Percentiles rank a stretch among this genome's conserved stretches.
These are phyloP conservation scores for Umbilicus rupestris DNA, from an alignment of 164 flowering plant genomes.

Conservation along the genomic window DNA sequence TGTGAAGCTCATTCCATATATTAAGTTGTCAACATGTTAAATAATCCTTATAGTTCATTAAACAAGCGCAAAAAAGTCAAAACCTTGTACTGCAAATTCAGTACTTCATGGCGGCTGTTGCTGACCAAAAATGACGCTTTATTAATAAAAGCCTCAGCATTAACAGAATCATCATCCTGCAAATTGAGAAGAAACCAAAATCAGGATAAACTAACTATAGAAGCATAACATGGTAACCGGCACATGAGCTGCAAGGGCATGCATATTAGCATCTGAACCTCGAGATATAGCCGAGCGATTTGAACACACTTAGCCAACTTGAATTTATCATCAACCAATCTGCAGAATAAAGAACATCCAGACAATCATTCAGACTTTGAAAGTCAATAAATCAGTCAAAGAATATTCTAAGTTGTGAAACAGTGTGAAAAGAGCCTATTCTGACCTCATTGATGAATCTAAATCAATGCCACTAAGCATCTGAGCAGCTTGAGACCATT, in stretches of 20 bases:
- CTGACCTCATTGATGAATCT: slow-evolving; percentile 88
- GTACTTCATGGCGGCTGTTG: slow-evolving; percentile 81
- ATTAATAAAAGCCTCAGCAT: slow-evolving; percentile 92
- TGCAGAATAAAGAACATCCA: slow-evolving; percentile 19
- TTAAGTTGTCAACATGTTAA: slow-evolving; percentile 1
- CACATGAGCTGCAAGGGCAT: neutral
- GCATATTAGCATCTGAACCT: slow-evolving; percentile 35
- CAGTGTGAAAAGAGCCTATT: slow-evolving; percentile 8
- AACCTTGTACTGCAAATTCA: slow-evolving; percentile 92
- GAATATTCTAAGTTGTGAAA: slow-evolving; percentile 1
- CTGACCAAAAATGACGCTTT: slow-evolving; percentile 94
- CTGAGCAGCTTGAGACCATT: slow-evolving; percentile 98
- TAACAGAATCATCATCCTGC: slow-evolving; percentile 97
- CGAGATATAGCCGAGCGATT: slow-evolving; percentile 93
- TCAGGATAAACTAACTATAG: neutral
- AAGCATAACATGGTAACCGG: neutral
- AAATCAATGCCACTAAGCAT: slow-evolving; percentile 99
- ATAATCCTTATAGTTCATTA: neutral
- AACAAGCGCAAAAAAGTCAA: neutral
- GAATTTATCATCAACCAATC: slow-evolving; percentile 83
- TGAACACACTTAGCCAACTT: slow-evolving; percentile 91
- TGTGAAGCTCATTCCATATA: neutral
- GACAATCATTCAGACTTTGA: neutral
- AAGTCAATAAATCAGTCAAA: neutral
- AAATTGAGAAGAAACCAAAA: slow-evolving; percentile 13